Conservation (phyloP, 1,139 yeast species). For the Pichia kudriavzevii region DNA sequence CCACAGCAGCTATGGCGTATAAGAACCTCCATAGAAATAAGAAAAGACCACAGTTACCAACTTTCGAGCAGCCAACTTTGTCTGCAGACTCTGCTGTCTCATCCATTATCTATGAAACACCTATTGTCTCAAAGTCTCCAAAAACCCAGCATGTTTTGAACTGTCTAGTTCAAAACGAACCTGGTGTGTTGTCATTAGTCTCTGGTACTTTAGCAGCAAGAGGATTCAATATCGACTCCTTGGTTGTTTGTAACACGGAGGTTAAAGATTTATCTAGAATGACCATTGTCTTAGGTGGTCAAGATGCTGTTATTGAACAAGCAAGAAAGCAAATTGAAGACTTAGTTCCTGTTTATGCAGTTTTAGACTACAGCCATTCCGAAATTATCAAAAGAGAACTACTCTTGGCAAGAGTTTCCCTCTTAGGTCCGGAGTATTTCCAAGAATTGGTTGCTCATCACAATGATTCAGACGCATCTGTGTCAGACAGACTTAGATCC, state of each 20-base stretch:
- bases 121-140: constrained; percentile 62
- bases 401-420: constrained; percentile 81
- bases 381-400: constrained; percentile 88
- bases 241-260: constrained; percentile 94
- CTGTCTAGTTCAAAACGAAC: constrained; percentile 97
- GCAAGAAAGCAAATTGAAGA: constrained; percentile 99
- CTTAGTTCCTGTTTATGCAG: constrained; percentile 96
- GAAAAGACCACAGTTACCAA: constrained; percentile 86
- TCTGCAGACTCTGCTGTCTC: constrained; percentile 94
- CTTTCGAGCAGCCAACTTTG: constrained; percentile 93
- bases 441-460: constrained; percentile 91
- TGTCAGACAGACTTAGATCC: constrained; percentile 38
- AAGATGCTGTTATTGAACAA: constrained; percentile 94
- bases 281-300: constrained; percentile 93
- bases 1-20: constrained; percentile 94
- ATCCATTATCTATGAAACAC: constrained; percentile 90
- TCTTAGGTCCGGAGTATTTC: constrained; percentile 94
- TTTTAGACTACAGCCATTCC: constrained; percentile 84
- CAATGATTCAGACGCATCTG: constrained; percentile 42
- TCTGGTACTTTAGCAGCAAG: constrained; percentile 96
- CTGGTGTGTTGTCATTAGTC: constrained; percentile 90
- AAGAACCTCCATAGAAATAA: constrained; percentile 83
- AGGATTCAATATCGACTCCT: constrained; percentile 95
- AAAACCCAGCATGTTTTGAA: constrained; percentile 82
- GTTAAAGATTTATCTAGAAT: constrained; percentile 91